Base-by-base conservation (phyloP, 345 rosid genomes). In the Syzygium oleosum region DNA sequence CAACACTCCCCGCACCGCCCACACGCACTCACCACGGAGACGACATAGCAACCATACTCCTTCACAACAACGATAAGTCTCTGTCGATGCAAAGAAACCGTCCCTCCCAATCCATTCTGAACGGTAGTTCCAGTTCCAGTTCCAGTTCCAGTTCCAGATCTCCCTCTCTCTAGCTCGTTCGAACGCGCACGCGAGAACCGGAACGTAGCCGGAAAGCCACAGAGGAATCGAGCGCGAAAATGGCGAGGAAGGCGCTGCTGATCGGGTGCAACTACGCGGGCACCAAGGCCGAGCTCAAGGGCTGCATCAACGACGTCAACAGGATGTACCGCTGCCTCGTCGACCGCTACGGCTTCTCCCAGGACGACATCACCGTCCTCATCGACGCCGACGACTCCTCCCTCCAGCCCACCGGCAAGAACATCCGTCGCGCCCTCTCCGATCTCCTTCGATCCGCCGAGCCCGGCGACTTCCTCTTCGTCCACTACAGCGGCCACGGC, bases 401-500 rank as follows among this genome's bases (percentile, higher is more conserved):
- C 87, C 85, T 91, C 34, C 92, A 93, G 89, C 99, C 99, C 10
- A 97, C 98, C 5, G 99, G 99, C 68, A 95, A 91, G 86, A 97
- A 96, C 88, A 92, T 97, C 51, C 91, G 98, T 63, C 79, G 34
- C 38, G 96, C 97, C 27, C 88, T 97, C 68, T 52, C 46, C 61
- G 79, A 92, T 65, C 96, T 97, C n/a, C 88, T 95, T 46, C 86
- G 91, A 34, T 94, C 98, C 7, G 98, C 98, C 6, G 85, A 89
- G 87, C 89, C 94, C 1, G 96, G 95, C 2, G 99, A 97, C 85
- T 85, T 92, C 53, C 92, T 96, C 27, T 93, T 95, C 52, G 96
- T 96, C 14, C 99, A 97, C 88, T 97, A 95, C 90, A 97, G 99
- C 86, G 99, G 99, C 49, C 99, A 97, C 23, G 99, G 99, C 53